These are phyloP conservation scores for Warburgia ugandensis DNA, from an alignment of 164 flowering plant species.

Conservation along the genomic window DNA sequence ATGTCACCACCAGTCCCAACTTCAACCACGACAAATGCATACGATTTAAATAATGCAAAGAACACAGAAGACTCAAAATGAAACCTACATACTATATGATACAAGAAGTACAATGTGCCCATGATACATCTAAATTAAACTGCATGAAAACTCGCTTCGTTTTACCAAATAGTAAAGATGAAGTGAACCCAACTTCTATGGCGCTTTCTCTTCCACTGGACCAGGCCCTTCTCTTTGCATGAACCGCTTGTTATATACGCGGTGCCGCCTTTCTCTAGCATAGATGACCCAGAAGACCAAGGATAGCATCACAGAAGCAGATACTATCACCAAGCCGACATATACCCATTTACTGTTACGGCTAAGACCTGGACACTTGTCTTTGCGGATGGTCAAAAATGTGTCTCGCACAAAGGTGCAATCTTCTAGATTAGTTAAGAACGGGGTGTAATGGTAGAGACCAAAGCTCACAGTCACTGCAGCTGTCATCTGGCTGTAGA, in stretches of 20 bases:
- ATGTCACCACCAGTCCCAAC: no score
- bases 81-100: no score
- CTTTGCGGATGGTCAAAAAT: slow-evolving; percentile 29
- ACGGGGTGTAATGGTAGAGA: slow-evolving; percentile 54
- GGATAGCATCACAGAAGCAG: slow-evolving; percentile 83
- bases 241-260: slow-evolving; percentile 43
- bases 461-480: slow-evolving; percentile 69
- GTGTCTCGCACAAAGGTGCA: slow-evolving; percentile 76
- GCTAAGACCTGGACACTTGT: slow-evolving; percentile 60
- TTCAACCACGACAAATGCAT: no score
- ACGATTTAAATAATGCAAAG: no score
- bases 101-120: no score
- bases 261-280: slow-evolving; percentile 76
- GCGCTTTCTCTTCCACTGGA: not conserved
- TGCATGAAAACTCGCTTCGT: no score
- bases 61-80: no score
- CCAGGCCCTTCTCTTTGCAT: not conserved
- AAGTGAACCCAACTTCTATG: no score
- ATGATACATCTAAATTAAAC: no score
- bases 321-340: slow-evolving; percentile 61
- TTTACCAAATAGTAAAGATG: no score
- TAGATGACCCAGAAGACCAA: slow-evolving; percentile 81
- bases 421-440: slow-evolving; percentile 51
- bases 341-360: slow-evolving; percentile 51
- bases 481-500: slow-evolving; percentile 48